A percentile compares a stretch with the other conserved stretches of the same genome.
Evolutionary conservation across 2,329 filamentous ascomycete species (phyloP).

Genomic region (Cordyceps cicadae): DNA sequence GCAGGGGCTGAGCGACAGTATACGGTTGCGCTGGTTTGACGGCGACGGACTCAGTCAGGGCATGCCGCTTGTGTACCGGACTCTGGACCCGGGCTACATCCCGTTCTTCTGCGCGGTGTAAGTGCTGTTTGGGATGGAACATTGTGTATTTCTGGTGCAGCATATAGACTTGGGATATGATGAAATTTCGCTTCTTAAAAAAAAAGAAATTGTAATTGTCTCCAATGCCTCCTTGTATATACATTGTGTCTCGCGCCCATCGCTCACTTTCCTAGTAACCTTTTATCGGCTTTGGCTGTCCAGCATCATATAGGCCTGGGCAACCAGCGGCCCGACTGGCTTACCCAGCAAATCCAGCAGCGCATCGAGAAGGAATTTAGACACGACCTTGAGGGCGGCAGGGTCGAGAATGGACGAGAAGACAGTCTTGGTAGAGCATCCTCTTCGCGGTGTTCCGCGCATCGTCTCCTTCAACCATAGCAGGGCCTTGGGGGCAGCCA

Average conservation of each 20-base stretch:
- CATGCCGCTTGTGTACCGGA: constrained; percentile 38
- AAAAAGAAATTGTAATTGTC: background rate
- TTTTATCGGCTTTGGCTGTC: background rate
- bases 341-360: constrained; percentile 13
- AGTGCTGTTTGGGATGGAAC: background rate
- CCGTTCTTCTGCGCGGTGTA: constrained; percentile 15
- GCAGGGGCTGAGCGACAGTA: constrained; percentile 27
- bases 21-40: constrained; percentile 33
- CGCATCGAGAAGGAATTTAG: constrained; percentile 13
- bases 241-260: background rate
- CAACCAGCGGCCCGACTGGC: constrained; percentile 12
- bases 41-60: constrained; percentile 33
- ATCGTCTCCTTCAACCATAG: constrained; percentile 15
- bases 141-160: background rate
- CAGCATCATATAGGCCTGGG: background rate
- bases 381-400: constrained; percentile 10
- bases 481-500: constrained; percentile 14
- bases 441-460: background rate
- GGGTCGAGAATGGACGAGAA: constrained; percentile 14
- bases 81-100: constrained; percentile 14
- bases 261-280: too few species aligned
- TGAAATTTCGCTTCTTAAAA: background rate
- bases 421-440: constrained; percentile 2
- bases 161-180: background rate
- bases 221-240: background rate